A percentile compares a stretch with the other conserved stretches of the same genome.
Conservation (phyloP, 306 rosid species). For the Biancaea sappan region DNA sequence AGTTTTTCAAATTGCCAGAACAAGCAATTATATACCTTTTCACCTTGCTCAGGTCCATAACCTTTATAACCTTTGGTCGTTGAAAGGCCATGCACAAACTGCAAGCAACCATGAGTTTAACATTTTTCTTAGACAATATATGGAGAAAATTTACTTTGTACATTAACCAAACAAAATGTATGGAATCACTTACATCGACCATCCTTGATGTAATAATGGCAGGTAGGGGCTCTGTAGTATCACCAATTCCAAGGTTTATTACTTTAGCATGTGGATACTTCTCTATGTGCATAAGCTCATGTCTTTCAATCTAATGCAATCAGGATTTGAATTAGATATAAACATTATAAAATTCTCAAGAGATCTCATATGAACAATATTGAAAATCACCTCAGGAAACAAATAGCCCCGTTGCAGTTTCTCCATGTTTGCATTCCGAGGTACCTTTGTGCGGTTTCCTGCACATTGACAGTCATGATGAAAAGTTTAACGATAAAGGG, state of each 20-base stretch:
- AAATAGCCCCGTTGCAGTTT: slow-evolving; percentile 64
- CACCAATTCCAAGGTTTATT: slow-evolving; percentile 75
- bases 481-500: slow-evolving; percentile 6
- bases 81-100: slow-evolving; percentile 73
- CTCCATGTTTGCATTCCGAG: slow-evolving; percentile 69
- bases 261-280: slow-evolving; percentile 65
- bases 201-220: slow-evolving; percentile 58
- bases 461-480: slow-evolving; percentile 36
- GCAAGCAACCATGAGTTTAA: slow-evolving; percentile 35
- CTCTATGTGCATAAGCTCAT: slow-evolving; percentile 50
- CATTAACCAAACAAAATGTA: not conserved
- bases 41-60: slow-evolving; percentile 84
- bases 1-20: slow-evolving; percentile 21
- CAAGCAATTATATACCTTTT: slow-evolving; percentile 53
- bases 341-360: slow-evolving; percentile 17
- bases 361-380: slow-evolving; percentile 3
- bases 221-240: slow-evolving; percentile 76
- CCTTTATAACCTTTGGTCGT: slow-evolving; percentile 65
- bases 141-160: slow-evolving; percentile 11
- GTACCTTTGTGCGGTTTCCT: slow-evolving; percentile 63
- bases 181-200: slow-evolving; percentile 54
- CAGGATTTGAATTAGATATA: slow-evolving; percentile 6
- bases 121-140: slow-evolving; percentile 12
- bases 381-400: slow-evolving; percentile 68
- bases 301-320: slow-evolving; percentile 62